Conservation (phyloP, 73 alveolate genomes). For the Symbiodinium natans region DNA sequence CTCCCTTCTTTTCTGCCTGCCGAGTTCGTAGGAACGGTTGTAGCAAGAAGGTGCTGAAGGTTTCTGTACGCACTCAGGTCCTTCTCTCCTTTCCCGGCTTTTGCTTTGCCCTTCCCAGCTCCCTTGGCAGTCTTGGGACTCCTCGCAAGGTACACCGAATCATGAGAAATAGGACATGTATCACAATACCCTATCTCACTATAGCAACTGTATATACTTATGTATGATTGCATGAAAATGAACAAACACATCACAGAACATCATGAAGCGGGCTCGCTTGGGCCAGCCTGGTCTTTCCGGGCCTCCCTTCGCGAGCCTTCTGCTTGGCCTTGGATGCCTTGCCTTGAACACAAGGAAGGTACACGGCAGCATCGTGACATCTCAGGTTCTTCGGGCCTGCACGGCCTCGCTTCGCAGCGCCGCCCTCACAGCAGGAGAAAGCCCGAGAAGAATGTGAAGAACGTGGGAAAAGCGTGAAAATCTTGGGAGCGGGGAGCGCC, state of each 20-base stretch:
- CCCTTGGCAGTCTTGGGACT: not conserved
- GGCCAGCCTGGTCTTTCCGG: not conserved
- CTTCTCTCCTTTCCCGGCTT: not conserved
- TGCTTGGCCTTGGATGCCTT: not conserved
- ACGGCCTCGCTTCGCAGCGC: not conserved
- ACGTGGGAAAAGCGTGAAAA: not conserved
- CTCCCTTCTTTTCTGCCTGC: not conserved
- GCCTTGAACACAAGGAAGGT: not conserved
- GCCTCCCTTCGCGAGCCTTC: not conserved
- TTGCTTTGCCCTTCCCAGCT: slow-evolving; percentile 26
- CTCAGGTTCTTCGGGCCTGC: not conserved
- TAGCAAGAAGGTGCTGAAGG: not conserved
- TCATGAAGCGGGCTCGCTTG: too few relatives aligned
- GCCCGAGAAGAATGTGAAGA: too few relatives aligned
- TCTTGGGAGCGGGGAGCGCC: not conserved
- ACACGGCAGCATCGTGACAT: not conserved
- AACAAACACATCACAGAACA: too few relatives aligned
- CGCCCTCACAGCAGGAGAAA: not conserved
- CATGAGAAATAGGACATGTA: too few relatives aligned
- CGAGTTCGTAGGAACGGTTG: not conserved
- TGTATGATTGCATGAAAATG: too few relatives aligned
- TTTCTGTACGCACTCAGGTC: slow-evolving; percentile 18
- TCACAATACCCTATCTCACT: too few relatives aligned
- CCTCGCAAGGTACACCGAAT: not conserved
- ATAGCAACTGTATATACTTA: too few relatives aligned